Base-by-base conservation (phyloP, 352 stramenopile genomes). In the Pythium utonaiense region DNA sequence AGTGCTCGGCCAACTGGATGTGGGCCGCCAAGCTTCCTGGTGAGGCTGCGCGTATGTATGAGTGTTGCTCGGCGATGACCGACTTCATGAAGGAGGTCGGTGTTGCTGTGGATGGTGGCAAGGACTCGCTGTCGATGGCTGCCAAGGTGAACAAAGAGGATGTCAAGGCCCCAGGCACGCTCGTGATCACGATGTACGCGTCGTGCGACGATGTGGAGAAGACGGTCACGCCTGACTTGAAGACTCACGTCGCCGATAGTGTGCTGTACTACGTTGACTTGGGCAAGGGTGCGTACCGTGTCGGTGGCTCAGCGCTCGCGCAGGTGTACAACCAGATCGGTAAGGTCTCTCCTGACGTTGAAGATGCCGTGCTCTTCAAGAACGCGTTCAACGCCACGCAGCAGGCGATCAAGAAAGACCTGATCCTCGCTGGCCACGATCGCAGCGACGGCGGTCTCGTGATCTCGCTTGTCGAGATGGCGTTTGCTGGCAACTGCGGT, bases 121-220 rank as follows among this genome's bases (percentile, higher is more conserved):
- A 99, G 78, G 98, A 99, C 75, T 99, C 96, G 40, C 79, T 99
- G 36, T 99, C 96, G 47, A 99, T 99, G 98, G 98, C 98, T 33
- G 98, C 97, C 42, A 89, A 94, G 74, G 85, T 92, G 0, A 82
- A 91, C 62, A 88, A 96, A 28, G 91, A 98, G 71, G 86, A 98
- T 36, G 97, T 99, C 25, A 99, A 99, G 81, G 95, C 96, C 10
- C 98, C 98, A 9, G 96, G 97, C 44, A 98, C 98, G 51, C 77
- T 99, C 16, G 97, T 98, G 3, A 89, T 99, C 57, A 99, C 96
- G 30, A 97, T 96, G 75, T 99, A 99, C 73, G 96, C 96, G 10
- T 94, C 93, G 30, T 98, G 93, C 63, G 89, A 97, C 25, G 97
- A 99, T 69, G 92, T 99, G 2, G 93, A 91, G 53, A 91, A 97